Evolutionary conservation across 2,329 filamentous ascomycete genomes (phyloP), one percentile per base, ranked within the genome.

Genomic region (Pseudovirgaria hyperparasitica): DNA sequence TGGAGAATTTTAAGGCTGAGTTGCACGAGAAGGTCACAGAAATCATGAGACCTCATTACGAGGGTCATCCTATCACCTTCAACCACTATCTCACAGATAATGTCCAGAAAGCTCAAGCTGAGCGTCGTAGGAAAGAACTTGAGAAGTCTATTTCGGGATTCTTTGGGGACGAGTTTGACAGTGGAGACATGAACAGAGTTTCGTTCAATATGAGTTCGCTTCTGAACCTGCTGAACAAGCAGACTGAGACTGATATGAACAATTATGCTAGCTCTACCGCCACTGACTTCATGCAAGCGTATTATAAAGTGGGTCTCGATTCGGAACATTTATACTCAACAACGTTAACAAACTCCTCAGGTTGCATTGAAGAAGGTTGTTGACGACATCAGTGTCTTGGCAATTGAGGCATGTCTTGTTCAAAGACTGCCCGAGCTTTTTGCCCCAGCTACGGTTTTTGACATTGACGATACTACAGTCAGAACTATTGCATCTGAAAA

Each of bases 311-410:
- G 26, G 23, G 31, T 5, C n/a, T n/a, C n/a, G n/a, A n/a, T n/a
- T n/a, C n/a, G n/a, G n/a, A n/a, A 38, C 23, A 9, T 14, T 11
- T 12, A 13, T 5, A 23, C 3, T 13, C 14, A 13, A n/a, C 12
- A 23, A 21, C 25, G 7, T 8, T 6, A 10, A 9, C 12, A 9
- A 9, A 24, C 8, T 24, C 8, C 12, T 10, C 22, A 59, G 56
- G 55, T 61, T 24, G 55, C 57, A 2, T 27, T 54, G 16, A 57
- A 58, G 35, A 50, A 35, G 3, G 40, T 58, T 22, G 40, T 62
- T 21, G 55, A 62, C 33, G 47, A 58, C 31, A 40, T 61, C 32
- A 45, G 44, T 16, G 45, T 47, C 5, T 41, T 56, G 11, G 56
- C 49, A 1, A 37, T 61, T 12, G 57, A 60, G 38, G 28, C 37